Evolutionary conservation across 768 basidiomycete genomes (phyloP).

Genomic region (Psilocybe cubensis): DNA sequence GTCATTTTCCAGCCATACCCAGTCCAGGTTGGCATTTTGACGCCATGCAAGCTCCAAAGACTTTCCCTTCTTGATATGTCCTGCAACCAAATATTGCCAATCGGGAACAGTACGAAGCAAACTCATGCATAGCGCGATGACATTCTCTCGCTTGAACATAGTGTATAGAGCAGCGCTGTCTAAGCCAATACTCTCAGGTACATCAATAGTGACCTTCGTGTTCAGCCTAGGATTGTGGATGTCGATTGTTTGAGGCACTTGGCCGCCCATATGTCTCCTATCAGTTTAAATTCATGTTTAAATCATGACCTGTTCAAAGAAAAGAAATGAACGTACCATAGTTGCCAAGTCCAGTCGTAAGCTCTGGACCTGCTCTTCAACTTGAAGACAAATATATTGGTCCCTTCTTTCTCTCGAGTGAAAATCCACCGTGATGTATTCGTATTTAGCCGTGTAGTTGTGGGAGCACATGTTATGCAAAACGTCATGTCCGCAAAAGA

Average conservation of each 20-base stretch:
- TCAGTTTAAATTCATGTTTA: not conserved
- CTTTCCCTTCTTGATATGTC: slow-evolving; percentile 55
- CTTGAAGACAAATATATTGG: slow-evolving; percentile 89
- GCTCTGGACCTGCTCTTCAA: slow-evolving; percentile 75
- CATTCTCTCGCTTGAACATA: slow-evolving; percentile 61
- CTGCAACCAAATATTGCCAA: slow-evolving; percentile 64
- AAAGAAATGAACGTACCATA: slow-evolving; percentile 57
- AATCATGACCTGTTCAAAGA: not conserved
- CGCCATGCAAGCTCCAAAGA: slow-evolving; percentile 82
- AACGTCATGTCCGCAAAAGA: slow-evolving; percentile 88
- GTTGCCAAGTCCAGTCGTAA: slow-evolving; percentile 88
- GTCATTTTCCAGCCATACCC: slow-evolving; percentile 80
- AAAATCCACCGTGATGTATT: slow-evolving; percentile 52
- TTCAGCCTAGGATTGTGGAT: slow-evolving; percentile 71
- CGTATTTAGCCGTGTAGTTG: slow-evolving; percentile 39
- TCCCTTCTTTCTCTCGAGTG: slow-evolving; percentile 60
- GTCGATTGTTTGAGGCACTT: slow-evolving; percentile 70
- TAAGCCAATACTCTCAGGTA: slow-evolving; percentile 52
- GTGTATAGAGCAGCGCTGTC: slow-evolving; percentile 44
- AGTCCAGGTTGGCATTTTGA: slow-evolving; percentile 73
- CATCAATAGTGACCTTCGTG: slow-evolving; percentile 68
- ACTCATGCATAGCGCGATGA: slow-evolving; percentile 64
- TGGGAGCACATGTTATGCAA: slow-evolving; percentile 70
- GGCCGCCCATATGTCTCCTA: slow-evolving; percentile 76
- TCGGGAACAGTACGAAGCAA: slow-evolving; percentile 58